Conservation (phyloP, 495 filamentous ascomycete species). For the Filosporella fistucella region DNA sequence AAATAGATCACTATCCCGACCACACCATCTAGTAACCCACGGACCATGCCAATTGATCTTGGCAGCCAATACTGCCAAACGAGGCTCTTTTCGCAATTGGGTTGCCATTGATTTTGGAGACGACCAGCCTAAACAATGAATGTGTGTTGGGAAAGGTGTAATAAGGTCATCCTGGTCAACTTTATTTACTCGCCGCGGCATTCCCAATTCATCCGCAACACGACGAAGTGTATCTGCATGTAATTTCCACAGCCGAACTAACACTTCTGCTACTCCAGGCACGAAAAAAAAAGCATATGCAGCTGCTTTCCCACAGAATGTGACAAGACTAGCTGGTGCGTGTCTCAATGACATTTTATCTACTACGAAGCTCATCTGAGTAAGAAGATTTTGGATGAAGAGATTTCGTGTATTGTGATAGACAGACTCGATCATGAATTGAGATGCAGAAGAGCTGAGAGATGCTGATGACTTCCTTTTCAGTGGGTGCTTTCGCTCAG, state of each 20-base stretch:
- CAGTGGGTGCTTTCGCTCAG: conserved; percentile 23
- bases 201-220: conserved; percentile 59
- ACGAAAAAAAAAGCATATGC: conserved; percentile 98
- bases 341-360: conserved; percentile 80
- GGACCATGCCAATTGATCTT: conserved; percentile 81
- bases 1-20: conserved; percentile 87
- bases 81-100: conserved; percentile 62
- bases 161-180: conserved; percentile 55
- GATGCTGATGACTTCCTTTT: conserved; percentile 44
- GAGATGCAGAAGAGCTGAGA: conserved; percentile 58
- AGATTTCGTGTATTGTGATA: conserved; percentile 92
- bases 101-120: conserved; percentile 58
- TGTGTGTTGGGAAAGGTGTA: conserved; percentile 63
- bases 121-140: conserved; percentile 69
- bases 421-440: conserved; percentile 83
- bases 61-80: conserved; percentile 61
- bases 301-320: conserved; percentile 89
- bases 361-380: conserved; percentile 84
- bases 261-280: conserved; percentile 79
- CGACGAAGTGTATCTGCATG: conserved; percentile 62
- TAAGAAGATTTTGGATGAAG: conserved; percentile 79
- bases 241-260: conserved; percentile 79
- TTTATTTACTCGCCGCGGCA: conserved; percentile 39
- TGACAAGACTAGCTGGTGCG: conserved; percentile 86
- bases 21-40: conserved; percentile 84